Conservation (phyloP, 2,329 filamentous ascomycete species). For the Pseudodiploospora longispora region DNA sequence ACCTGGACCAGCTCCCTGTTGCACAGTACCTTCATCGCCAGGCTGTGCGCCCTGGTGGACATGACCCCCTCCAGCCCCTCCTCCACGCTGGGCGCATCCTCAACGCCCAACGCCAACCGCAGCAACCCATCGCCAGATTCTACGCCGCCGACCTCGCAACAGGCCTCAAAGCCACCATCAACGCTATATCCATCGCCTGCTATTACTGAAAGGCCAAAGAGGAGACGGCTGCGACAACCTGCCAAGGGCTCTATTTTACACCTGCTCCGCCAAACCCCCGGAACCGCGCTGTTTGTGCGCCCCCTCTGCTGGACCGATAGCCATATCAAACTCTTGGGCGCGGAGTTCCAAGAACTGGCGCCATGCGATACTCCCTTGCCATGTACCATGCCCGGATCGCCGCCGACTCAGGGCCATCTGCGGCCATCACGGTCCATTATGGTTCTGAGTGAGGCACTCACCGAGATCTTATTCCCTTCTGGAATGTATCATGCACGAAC, state of each 20-base stretch:
- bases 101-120: slow-evolving; percentile 1
- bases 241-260: slow-evolving; percentile 44
- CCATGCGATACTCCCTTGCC: slow-evolving; percentile 35
- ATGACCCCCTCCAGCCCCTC: slow-evolving; percentile 9
- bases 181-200: not conserved
- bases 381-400: slow-evolving; percentile 19
- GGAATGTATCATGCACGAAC: slow-evolving; percentile 26
- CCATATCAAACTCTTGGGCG: slow-evolving; percentile 40
- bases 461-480: slow-evolving; percentile 31
- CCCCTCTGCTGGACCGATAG: slow-evolving; percentile 50
- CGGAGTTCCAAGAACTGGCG: slow-evolving; percentile 35
- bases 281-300: slow-evolving; percentile 39
- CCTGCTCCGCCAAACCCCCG: slow-evolving; percentile 40
- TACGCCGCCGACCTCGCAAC: slow-evolving; percentile 19
- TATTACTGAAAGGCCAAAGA: not conserved
- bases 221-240: slow-evolving; percentile 27
- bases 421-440: slow-evolving; percentile 35
- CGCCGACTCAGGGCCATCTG: slow-evolving; percentile 27
- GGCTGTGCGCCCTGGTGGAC: slow-evolving; percentile 21
- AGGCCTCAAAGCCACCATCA: slow-evolving; percentile 9
- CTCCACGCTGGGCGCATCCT: slow-evolving; percentile 11
- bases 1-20: slow-evolving; percentile 12
- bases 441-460: slow-evolving; percentile 35
- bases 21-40: slow-evolving; percentile 18
- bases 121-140: slow-evolving; percentile 9